Base-by-base conservation (phyloP, 108 stramenopile species). In the Nannochloropsis oceanica region DNA sequence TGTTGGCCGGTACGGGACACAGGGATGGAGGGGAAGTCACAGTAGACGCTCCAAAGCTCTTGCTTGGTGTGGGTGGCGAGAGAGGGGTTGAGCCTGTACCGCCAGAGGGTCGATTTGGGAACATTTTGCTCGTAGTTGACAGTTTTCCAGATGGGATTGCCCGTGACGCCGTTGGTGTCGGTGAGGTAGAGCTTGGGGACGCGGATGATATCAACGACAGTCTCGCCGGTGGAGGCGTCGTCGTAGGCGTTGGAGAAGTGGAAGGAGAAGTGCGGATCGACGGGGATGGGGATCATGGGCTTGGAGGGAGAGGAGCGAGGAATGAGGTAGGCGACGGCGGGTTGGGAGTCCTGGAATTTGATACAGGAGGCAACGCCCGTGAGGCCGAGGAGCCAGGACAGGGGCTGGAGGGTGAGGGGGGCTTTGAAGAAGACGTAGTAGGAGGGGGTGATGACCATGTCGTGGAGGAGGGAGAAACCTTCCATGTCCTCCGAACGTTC, bases 391-490 rank as follows among this genome's bases (percentile, higher is more conserved):
- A 92, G 79, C 86, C 87, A 92, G 24, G 81, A 86, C 24, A 91
- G 26, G 44, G 89, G 90, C 43, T 90, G 82, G 83, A 92, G 43
- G 8, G n/a, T 79, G 22, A 90, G 26, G 9, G 81, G 87, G 18
- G 83, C 80, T 79, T 90, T 83, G 42, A 87, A 89, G 90, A 92
- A 90, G 25, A 89, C 24, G 86, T 87, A 89, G 90, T 91, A 87
- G 88, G 44, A 82, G 3, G 89, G 85, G 25, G 89, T 88, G 27
- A 92, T 84, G 8, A 43, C 88, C 12, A 92, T 87, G 80, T 92
- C 92, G 82, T 92, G 91, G 0, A 91, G 87, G 11, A 91, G 80
- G 2, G 86, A 73, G 25, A 85, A 81, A 26, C 80, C 82, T 25
- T 43, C 13, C 46, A 84, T 8, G 12, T 34, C 50, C 44, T n/a